These are phyloP conservation scores for Uncinocarpus reesii DNA, from an alignment of 2,329 filamentous ascomycete species.

Conservation along the genomic window DNA sequence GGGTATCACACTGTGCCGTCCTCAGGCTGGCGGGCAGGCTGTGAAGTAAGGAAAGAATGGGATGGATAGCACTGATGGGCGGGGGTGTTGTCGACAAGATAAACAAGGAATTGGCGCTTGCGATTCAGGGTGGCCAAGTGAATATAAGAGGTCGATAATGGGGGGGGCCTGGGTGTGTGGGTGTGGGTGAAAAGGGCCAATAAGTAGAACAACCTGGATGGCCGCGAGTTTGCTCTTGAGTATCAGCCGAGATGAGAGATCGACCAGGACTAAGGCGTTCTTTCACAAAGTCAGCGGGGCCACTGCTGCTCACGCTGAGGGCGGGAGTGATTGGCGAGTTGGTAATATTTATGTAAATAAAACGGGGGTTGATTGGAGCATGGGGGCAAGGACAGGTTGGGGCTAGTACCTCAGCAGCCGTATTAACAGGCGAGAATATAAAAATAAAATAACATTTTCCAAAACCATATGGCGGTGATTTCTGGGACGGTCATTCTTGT, in stretches of 20 bases:
- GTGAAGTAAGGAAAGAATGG: neutral
- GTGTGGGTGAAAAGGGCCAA: neutral
- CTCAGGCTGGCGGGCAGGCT: neutral
- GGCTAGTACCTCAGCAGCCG: conserved; percentile 6
- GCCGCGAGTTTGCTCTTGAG: neutral
- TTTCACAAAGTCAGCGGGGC: conserved; percentile 11
- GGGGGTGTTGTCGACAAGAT: neutral
- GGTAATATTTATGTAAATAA: conserved; percentile 13
- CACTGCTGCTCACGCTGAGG: neutral
- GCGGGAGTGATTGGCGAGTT: conserved; percentile 10
- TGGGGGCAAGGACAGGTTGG: conserved; percentile 5
- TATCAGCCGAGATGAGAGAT: conserved; percentile 13
- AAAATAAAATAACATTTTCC: neutral
- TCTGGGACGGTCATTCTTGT: conserved; percentile 7
- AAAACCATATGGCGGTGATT: conserved; percentile 1
- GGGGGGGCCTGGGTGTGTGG: neutral
- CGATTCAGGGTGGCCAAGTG: neutral
- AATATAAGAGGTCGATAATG: neutral
- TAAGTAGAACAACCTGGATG: conserved; percentile 7
- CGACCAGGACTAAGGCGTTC: conserved; percentile 12
- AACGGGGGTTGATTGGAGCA: conserved; percentile 11
- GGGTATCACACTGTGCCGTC: neutral
- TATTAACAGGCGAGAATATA: conserved; percentile 6
- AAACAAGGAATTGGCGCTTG: neutral
- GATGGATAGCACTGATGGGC: neutral